Evolutionary conservation across 2,329 filamentous ascomycete species (phyloP).

Genomic region (Scortechinia acanthostroma): DNA sequence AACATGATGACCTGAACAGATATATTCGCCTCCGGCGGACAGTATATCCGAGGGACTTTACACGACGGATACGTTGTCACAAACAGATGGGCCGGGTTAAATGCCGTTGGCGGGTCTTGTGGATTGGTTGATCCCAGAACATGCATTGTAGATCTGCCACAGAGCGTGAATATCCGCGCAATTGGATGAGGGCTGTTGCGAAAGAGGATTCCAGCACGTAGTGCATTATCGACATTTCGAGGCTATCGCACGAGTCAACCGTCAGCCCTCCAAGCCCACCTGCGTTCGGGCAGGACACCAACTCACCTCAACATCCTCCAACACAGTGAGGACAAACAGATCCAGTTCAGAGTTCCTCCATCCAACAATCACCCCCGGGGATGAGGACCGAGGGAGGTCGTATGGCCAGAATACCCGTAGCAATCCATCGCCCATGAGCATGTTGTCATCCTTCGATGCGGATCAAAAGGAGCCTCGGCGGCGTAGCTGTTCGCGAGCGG

Average conservation of each 20-base stretch:
- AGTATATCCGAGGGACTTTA: slow-evolving; percentile 65
- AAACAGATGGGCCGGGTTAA: slow-evolving; percentile 67
- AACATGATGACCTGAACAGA: slow-evolving; percentile 73
- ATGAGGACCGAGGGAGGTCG: slow-evolving; percentile 66
- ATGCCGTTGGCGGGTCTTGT: slow-evolving; percentile 29
- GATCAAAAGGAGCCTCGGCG: slow-evolving; percentile 85
- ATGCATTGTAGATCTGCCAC: slow-evolving; percentile 74
- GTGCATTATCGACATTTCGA: slow-evolving; percentile 77
- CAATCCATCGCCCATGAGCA: slow-evolving; percentile 75
- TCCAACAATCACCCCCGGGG: slow-evolving; percentile 81
- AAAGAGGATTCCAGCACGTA: slow-evolving; percentile 77
- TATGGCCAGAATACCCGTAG: slow-evolving; percentile 98
- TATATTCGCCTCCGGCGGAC: slow-evolving; percentile 64
- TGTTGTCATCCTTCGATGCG: slow-evolving; percentile 34
- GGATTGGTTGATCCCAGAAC: slow-evolving; percentile 77
- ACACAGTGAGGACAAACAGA: slow-evolving; percentile 79
- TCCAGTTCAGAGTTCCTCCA: slow-evolving; percentile 92
- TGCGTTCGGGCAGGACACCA: neutral
- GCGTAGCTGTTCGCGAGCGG: slow-evolving; percentile 88
- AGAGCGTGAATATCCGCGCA: slow-evolving; percentile 74
- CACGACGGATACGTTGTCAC: slow-evolving; percentile 40
- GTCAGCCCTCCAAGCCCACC: neutral
- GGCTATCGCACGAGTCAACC: slow-evolving; percentile 35
- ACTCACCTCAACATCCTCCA: slow-evolving; percentile 84
- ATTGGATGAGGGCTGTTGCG: slow-evolving; percentile 76